Base-by-base conservation (phyloP, 78 protist genomes). In the Dictyostelium capitatum region DNA sequence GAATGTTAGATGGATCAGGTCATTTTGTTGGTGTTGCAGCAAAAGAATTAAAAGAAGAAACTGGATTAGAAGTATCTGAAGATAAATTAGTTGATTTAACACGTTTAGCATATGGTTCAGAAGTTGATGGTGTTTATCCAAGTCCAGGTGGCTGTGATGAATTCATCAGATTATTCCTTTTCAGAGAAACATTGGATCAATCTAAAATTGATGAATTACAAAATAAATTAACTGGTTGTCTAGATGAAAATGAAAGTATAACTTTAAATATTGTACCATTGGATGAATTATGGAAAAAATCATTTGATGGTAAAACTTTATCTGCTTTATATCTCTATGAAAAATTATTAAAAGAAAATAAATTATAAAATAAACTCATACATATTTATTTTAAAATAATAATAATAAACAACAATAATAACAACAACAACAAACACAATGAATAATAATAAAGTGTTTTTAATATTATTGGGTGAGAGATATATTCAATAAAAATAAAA, bases 91-190 rank as follows among this genome's bases (percentile, higher is more conserved):
- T 91, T 9, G 95, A 91, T 81, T 32, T 91, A 15, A 81, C 95
- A 0, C 32, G 73, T 20, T 37, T 91, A 59, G 83, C 89, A 12
- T 91, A 69, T 72, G 89, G 87, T 10, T 32, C 82, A 37, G 47
- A 48, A 3, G 95, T 56, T 48, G 89, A 91, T 15, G 95, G 95
- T 14, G 62, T 91, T 64, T 91, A 91, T 67, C 89, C 95, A 56
- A 48, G 79, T 37, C 95, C 95, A 48, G 95, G 95, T 53, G 95
- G 95, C 14, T 91, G 91, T 51, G 95, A 91, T 72, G 95, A 91
- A 10, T 79, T 91, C 32, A 75, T 91, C 46, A 20, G 95, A 50
- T 72, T 91, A 30, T 91, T 91, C 89, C 51, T 91, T 20, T 91
- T 82, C 62, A 57, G 82, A 47, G 83, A 91, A 4, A 79, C 89